Evolutionary conservation across 768 basidiomycete genomes (phyloP), one percentile per base, ranked within the genome.

Genomic region (Tulasnella calospora): DNA sequence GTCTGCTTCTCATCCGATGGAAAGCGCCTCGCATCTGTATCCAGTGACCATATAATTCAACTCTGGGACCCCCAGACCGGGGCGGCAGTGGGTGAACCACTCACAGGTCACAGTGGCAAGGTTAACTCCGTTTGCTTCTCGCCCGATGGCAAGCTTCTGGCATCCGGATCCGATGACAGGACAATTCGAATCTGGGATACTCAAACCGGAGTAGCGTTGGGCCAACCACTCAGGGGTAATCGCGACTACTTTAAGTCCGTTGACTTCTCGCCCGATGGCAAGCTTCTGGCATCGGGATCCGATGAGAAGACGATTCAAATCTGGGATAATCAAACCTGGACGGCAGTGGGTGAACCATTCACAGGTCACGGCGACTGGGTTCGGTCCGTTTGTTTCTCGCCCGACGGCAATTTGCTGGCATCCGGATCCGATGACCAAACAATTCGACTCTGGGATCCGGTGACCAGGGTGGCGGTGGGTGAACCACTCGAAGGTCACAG

Each of bases 241-340:
- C 3, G 5, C 15, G 51, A 13, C n/a, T 51, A 5, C 5, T 3
- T 86, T 87, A 81, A 86, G 86, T 81, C 86, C 86, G 57, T 83
- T 87, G 80, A 85, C 85, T 61, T 86, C 82, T 85, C 85, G 0
- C 83, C 85, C 23, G 86, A 87, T 76, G 86, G 87, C 8, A 80
- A 82, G 47, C 83, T 84, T 81, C 82, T 87, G 73, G 85, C 86
- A 38, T 86, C 86, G 23, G 86, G 86, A 2, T 86, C 85, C 0
- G 86, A 85, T 12, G 6, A 51, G 5, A 85, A 85, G 82, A 86
- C 84, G 9, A 84, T 87, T 47, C 83, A 86, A 41, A 83, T 87
- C 3, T 87, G 86, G 87, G 86, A 86, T 80, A 83, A 84, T 75
- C 71, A 81, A 36, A 86, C 83, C 1, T 86, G 86, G 33, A 13